phyloP scores from a whole-genome alignment of 1,139 yeast genomes.

The Sugiyamaella neomexicana region DNA sequence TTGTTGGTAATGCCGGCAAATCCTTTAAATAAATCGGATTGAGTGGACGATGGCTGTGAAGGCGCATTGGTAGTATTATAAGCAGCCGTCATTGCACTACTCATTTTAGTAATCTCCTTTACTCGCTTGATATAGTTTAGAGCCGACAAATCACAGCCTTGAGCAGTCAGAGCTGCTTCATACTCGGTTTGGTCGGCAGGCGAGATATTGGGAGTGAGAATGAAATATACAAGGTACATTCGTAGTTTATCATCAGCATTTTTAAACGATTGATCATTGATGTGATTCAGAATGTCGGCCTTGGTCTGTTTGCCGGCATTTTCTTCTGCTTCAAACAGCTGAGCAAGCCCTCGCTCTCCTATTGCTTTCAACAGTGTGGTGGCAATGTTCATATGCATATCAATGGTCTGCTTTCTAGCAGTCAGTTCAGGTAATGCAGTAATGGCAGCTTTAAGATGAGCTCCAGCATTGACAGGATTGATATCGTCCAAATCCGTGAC shows the following conservation, averaged over 20 bases:
- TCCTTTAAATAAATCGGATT: slow-evolving; percentile 57
- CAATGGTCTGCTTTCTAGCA: slow-evolving; percentile 81
- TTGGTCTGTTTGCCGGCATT: slow-evolving; percentile 49
- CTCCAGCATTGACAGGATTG: slow-evolving; percentile 46
- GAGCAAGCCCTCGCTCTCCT: slow-evolving; percentile 81
- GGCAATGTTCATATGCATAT: slow-evolving; percentile 95
- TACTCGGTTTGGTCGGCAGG: slow-evolving; percentile 62
- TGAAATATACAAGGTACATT: slow-evolving; percentile 74
- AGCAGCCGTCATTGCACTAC: slow-evolving; percentile 43
- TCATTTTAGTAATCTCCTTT: slow-evolving; percentile 73
- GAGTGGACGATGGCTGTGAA: slow-evolving; percentile 26
- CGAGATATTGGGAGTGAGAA: slow-evolving; percentile 57
- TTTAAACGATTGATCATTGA: slow-evolving; percentile 43
- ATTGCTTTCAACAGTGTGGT: slow-evolving; percentile 80
- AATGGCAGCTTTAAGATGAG: slow-evolving; percentile 81
- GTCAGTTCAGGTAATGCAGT: slow-evolving; percentile 91
- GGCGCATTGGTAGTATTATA: slow-evolving; percentile 30
- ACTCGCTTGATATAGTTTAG: slow-evolving; percentile 73
- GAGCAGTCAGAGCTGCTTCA: slow-evolving; percentile 61
- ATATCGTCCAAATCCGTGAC: slow-evolving; percentile 61
- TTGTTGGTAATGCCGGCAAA: slow-evolving; percentile 76
- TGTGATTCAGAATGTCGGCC: slow-evolving; percentile 45
- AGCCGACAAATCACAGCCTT: slow-evolving; percentile 63
- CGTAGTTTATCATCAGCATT: slow-evolving; percentile 79
- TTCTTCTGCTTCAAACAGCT: slow-evolving; percentile 92